phyloP scores from a whole-genome alignment of 495 filamentous ascomycete species.

The Aspergillus asperescens region DNA sequence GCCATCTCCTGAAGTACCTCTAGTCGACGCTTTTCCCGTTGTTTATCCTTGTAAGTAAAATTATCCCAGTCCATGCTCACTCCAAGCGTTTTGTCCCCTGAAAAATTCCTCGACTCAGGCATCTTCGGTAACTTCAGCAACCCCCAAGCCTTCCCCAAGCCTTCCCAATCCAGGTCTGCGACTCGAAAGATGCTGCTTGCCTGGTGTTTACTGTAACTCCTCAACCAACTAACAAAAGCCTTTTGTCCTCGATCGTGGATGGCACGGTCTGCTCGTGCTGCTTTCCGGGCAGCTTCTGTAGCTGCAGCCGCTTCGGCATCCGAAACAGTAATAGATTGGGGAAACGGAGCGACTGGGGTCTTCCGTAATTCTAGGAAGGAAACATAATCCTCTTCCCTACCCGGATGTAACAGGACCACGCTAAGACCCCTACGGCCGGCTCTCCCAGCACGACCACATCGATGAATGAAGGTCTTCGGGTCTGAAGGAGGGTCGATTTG shows the following conservation, averaged over 20 bases:
- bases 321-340: conserved; percentile 45
- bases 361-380: conserved; percentile 82
- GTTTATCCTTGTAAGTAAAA: conserved; percentile 72
- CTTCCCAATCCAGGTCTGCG: conserved; percentile 75
- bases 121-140: conserved; percentile 85
- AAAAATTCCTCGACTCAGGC: conserved; percentile 75
- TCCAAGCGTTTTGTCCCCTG: conserved; percentile 59
- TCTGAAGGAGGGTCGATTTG: conserved; percentile 90
- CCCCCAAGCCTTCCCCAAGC: conserved; percentile 74
- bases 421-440: conserved; percentile 83
- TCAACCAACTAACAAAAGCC: conserved; percentile 89
- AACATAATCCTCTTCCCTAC: conserved; percentile 83
- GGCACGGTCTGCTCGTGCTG: conserved; percentile 66
- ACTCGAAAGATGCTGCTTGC: conserved; percentile 87
- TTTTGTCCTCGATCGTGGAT: conserved; percentile 82
- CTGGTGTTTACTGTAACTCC: conserved; percentile 86
- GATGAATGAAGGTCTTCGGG: conserved; percentile 91
- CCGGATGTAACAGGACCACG: conserved; percentile 75
- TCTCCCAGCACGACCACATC: conserved; percentile 86
- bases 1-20: conserved; percentile 46
- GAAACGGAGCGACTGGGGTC: conserved; percentile 69
- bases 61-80: conserved; percentile 54
- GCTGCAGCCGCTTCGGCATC: conserved; percentile 50
- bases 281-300: conserved; percentile 53
- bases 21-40: conserved; percentile 64